phyloP scores from a whole-genome alignment of 2,329 filamentous ascomycete genomes.

The Xylaria polymorpha region DNA sequence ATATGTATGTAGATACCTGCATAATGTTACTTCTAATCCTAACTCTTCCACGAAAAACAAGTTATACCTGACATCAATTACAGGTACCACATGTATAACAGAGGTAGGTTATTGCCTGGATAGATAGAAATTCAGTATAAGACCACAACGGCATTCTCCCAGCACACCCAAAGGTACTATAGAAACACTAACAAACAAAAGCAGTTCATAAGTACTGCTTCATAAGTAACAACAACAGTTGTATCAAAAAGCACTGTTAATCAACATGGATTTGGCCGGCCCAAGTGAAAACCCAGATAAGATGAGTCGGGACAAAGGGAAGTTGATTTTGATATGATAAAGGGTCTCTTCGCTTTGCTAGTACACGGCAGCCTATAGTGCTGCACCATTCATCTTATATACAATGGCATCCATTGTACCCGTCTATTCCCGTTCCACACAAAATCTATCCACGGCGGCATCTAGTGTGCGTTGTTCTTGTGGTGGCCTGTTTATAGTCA shows the following conservation, averaged over 20 bases:
- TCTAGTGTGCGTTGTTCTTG: constrained; percentile 99
- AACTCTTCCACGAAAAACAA: no score
- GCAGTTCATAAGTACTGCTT: not conserved
- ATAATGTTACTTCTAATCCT: no score
- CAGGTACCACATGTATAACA: no score
- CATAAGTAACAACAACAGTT: not conserved
- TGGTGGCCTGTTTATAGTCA: constrained; percentile 79
- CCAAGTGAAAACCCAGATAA: not conserved
- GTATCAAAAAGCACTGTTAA: not conserved
- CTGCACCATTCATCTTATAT: constrained; percentile 47
- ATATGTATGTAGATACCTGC: no score
- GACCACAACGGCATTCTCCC: not conserved
- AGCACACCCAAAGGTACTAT: not conserved
- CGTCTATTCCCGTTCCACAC: constrained; percentile 29
- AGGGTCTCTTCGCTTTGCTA: constrained; percentile 44
- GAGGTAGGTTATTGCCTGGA: no score
- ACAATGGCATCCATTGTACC: constrained; percentile 43
- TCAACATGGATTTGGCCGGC: not conserved
- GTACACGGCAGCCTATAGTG: constrained; percentile 44
- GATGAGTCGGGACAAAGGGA: constrained; percentile 34
- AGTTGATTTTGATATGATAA: constrained; percentile 30
- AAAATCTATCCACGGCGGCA: not conserved
- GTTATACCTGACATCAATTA: no score
- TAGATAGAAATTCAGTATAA: not conserved
- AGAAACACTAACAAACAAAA: not conserved